Percentiles rank a stretch among this genome's conserved stretches.
Evolutionary conservation across 345 rosid species (phyloP).

Genomic region (Sisymbrium altissimum): DNA sequence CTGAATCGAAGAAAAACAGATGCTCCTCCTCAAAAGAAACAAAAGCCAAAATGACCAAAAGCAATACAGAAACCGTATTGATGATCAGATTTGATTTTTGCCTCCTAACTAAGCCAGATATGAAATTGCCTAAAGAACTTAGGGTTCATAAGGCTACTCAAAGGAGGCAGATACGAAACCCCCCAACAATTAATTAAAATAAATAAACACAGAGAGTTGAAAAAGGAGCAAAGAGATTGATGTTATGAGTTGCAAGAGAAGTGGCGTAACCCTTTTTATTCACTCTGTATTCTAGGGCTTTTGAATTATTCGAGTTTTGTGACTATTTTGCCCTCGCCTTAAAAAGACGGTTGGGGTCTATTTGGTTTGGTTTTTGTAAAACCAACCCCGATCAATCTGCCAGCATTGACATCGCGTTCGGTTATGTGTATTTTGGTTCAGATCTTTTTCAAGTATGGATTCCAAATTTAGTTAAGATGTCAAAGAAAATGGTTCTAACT

Average conservation of each 20-base stretch:
- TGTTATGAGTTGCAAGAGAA: background rate
- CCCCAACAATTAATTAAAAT: background rate
- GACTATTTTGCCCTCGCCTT: slow-evolving; percentile 7
- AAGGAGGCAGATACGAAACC: slow-evolving; percentile 16
- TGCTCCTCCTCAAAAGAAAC: background rate
- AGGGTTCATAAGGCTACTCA: slow-evolving; percentile 34
- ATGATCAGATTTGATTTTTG: slow-evolving; percentile 21
- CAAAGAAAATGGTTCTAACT: too few relatives aligned
- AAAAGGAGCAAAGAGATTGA: background rate
- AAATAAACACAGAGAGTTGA: background rate
- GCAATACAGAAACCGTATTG: slow-evolving; percentile 24
- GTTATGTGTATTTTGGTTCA: background rate
- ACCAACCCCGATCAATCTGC: background rate
- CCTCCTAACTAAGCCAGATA: slow-evolving; percentile 34
- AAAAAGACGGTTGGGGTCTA: background rate
- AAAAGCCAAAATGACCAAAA: background rate
- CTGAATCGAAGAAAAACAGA: background rate
- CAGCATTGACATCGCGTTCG: background rate
- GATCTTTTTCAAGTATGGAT: background rate
- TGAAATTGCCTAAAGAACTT: slow-evolving; percentile 28
- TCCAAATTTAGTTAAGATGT: too few relatives aligned
- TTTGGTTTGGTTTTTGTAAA: background rate
- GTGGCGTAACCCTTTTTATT: slow-evolving; percentile 20
- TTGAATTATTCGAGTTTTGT: background rate
- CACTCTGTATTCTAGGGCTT: slow-evolving; percentile 22